These are phyloP conservation scores for Naganishia kalamii DNA, from an alignment of 768 basidiomycete species.

Conservation along the genomic window DNA sequence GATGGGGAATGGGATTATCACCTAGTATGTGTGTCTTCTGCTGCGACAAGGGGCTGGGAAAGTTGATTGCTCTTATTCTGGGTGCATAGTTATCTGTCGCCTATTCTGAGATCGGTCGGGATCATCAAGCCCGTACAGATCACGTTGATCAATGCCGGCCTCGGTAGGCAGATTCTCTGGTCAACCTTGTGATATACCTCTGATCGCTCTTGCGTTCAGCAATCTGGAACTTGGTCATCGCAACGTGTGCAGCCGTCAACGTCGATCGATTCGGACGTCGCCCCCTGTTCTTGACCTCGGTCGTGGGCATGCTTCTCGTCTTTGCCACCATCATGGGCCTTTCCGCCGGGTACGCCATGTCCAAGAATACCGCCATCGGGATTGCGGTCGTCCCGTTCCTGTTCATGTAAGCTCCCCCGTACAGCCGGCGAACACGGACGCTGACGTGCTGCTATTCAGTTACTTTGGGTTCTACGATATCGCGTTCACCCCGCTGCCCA, in stretches of 20 bases:
- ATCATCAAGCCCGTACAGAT: conserved; percentile 10
- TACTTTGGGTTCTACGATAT: conserved; percentile 16
- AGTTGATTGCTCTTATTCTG: too few species aligned
- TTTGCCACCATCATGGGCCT: conserved; percentile 30
- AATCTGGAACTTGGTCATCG: conserved; percentile 17
- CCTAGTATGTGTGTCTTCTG: conserved; percentile 18
- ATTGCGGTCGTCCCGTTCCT: conserved; percentile 40
- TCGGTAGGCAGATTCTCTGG: too few species aligned
- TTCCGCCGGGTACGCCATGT: conserved; percentile 32
- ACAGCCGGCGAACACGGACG: too few species aligned
- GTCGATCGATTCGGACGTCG: conserved; percentile 42
- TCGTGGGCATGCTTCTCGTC: conserved; percentile 31
- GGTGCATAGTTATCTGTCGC: conserved; percentile 10
- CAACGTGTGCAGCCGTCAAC: conserved; percentile 27
- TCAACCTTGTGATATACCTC: too few species aligned
- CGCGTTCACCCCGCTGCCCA: conserved; percentile 8
- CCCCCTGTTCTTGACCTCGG: conserved; percentile 33
- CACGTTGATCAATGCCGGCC: conserved; percentile 11
- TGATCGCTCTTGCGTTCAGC: conserved; percentile 4
- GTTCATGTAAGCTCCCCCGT: conserved; percentile 32
- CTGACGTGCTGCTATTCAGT: too few species aligned
- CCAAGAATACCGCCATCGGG: conserved; percentile 24
- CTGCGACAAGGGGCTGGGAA: background rate
- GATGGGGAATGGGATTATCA: conserved; percentile 33
- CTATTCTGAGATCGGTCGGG: background rate